Percentiles rank a stretch among this genome's conserved stretches.
These are phyloP conservation scores for Penicillium coprophilum DNA, from an alignment of 495 filamentous ascomycete species.

Conservation along the genomic window DNA sequence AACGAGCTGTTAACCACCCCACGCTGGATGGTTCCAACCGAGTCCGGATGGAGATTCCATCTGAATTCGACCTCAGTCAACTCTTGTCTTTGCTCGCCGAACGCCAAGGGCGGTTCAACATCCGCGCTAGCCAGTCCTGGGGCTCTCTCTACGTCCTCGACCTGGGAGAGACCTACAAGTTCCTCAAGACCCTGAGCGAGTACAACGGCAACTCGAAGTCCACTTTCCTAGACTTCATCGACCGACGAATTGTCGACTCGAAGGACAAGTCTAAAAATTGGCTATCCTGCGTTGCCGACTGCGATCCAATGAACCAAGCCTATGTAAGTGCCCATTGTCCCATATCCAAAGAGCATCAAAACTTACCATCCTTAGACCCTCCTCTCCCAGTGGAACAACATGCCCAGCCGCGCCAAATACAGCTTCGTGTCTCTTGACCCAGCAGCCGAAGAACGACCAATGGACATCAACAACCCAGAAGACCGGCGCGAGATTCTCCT, in stretches of 20 bases:
- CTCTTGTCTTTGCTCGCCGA: conserved; percentile 44
- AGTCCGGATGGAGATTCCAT: conserved; percentile 44
- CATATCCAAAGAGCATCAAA: neutral
- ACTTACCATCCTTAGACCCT: conserved; percentile 35
- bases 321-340: conserved; percentile 33
- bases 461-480: conserved; percentile 43
- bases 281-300: conserved; percentile 48
- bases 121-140: conserved; percentile 48
- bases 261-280: conserved; percentile 52
- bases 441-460: conserved; percentile 35
- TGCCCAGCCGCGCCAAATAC: conserved; percentile 52
- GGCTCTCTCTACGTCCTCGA: conserved; percentile 48
- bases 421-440: conserved; percentile 41
- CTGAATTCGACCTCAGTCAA: conserved; percentile 43
- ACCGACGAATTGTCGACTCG: conserved; percentile 48
- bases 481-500: conserved; percentile 48
- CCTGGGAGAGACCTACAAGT: conserved; percentile 45
- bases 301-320: conserved; percentile 45
- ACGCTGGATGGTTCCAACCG: conserved; percentile 37
- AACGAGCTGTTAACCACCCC: conserved; percentile 49
- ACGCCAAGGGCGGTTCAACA: conserved; percentile 49
- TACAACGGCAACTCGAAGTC: conserved; percentile 49
- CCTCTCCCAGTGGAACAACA: conserved; percentile 52
- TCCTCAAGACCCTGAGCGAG: conserved; percentile 45
- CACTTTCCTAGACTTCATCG: conserved; percentile 49